Percentiles rank a stretch among this genome's conserved stretches.
Evolutionary conservation across 352 stramenopile genomes (phyloP).

Genomic region (Peronospora belbahrii): DNA sequence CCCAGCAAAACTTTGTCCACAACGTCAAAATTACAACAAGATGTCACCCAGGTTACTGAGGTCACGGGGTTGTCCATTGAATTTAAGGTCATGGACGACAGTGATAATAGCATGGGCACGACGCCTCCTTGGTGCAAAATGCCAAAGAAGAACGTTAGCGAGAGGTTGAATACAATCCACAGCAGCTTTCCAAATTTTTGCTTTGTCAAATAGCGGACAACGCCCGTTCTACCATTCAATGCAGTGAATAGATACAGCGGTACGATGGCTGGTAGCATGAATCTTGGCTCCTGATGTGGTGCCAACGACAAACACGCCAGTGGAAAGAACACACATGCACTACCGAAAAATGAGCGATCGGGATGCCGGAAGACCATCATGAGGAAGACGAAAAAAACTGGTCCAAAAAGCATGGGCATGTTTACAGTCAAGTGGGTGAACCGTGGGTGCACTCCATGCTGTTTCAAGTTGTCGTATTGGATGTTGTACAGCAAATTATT

Average conservation of each 20-base stretch:
- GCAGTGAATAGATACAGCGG: constrained; percentile 68
- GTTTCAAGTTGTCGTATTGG: constrained; percentile 80
- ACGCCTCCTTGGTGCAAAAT: constrained; percentile 66
- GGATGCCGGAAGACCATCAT: constrained; percentile 18
- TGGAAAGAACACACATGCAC: constrained; percentile 50
- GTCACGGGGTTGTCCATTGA: not conserved
- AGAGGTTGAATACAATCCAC: constrained; percentile 51
- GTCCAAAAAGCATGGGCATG: constrained; percentile 90
- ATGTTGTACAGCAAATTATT: constrained; percentile 93
- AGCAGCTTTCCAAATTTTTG: constrained; percentile 14
- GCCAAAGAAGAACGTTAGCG: constrained; percentile 55
- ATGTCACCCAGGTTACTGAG: constrained; percentile 9
- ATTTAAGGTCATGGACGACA: constrained; percentile 17
- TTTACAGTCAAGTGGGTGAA: constrained; percentile 86
- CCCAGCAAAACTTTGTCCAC: constrained; percentile 1
- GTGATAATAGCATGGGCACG: constrained; percentile 45
- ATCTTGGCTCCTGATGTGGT: constrained; percentile 92
- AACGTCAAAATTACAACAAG: constrained; percentile 27
- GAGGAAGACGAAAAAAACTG: constrained; percentile 62
- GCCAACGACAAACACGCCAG: constrained; percentile 81
- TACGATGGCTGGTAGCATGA: constrained; percentile 82
- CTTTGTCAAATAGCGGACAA: constrained; percentile 16
- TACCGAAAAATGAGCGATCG: constrained; percentile 22
- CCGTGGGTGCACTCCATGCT: constrained; percentile 88
- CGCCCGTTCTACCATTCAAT: constrained; percentile 9